These are phyloP conservation scores for Madurella mycetomatis DNA, from an alignment of 2,329 filamentous ascomycete species.

Conservation along the genomic window DNA sequence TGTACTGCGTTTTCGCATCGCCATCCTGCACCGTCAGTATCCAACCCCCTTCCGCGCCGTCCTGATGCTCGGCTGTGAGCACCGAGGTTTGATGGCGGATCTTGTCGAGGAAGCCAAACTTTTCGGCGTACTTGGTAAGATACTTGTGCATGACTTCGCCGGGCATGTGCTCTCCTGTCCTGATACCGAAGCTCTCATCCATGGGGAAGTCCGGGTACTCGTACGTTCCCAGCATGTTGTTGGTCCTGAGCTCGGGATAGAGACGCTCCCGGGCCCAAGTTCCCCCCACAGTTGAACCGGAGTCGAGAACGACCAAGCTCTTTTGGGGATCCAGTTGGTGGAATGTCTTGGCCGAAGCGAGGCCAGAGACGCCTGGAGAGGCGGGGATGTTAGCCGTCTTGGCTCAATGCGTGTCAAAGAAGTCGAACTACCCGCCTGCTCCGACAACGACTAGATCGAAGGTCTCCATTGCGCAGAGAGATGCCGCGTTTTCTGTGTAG, in stretches of 20 bases:
- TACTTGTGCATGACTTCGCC: constrained; percentile 46
- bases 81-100: constrained; percentile 40
- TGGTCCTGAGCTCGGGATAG: constrained; percentile 66
- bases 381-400: neutral
- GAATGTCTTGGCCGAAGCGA: constrained; percentile 59
- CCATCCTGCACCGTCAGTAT: constrained; percentile 31
- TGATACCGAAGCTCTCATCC: constrained; percentile 49
- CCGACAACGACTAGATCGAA: constrained; percentile 47
- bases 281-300: constrained; percentile 56
- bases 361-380: constrained; percentile 38
- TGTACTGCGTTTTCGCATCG: constrained; percentile 7
- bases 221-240: constrained; percentile 69
- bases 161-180: constrained; percentile 44
- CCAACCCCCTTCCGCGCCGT: constrained; percentile 38
- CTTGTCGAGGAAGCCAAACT: constrained; percentile 38
- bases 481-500: neutral
- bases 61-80: constrained; percentile 39
- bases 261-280: constrained; percentile 65
- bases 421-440: constrained; percentile 42
- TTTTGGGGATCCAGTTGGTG: constrained; percentile 54
- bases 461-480: constrained; percentile 33
- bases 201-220: constrained; percentile 73
- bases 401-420: neutral
- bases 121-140: constrained; percentile 40
- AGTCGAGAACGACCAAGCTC: constrained; percentile 55